Percentiles rank a stretch among this genome's conserved stretches.
Evolutionary conservation across 495 filamentous ascomycete species (phyloP).

Genomic region (Podospora anserina): DNA sequence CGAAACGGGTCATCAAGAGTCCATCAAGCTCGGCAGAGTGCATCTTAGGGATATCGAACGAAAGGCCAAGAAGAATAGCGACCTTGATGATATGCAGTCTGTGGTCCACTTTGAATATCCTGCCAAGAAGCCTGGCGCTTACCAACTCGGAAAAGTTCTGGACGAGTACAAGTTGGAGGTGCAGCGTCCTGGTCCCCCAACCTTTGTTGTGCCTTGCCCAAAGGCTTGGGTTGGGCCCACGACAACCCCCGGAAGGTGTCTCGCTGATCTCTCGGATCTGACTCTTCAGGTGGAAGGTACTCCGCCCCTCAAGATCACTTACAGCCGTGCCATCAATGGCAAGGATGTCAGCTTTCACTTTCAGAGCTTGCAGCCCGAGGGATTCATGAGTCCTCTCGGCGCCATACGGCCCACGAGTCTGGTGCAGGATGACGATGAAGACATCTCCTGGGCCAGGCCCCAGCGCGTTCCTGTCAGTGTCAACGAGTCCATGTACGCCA

Average conservation of each 20-base stretch:
- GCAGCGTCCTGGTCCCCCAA: slow-evolving; percentile 65
- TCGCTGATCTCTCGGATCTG: slow-evolving; percentile 82
- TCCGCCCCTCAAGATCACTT: slow-evolving; percentile 87
- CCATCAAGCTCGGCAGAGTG: slow-evolving; percentile 59
- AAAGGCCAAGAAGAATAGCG: slow-evolving; percentile 47
- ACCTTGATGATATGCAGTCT: slow-evolving; percentile 49
- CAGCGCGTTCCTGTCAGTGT: slow-evolving; percentile 73
- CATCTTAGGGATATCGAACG: slow-evolving; percentile 60
- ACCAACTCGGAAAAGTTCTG: slow-evolving; percentile 76
- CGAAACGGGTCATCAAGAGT: slow-evolving; percentile 72
- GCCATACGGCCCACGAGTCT: slow-evolving; percentile 54
- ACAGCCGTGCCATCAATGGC: slow-evolving; percentile 76
- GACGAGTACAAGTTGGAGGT: slow-evolving; percentile 94
- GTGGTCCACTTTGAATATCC: slow-evolving; percentile 55
- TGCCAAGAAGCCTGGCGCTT: slow-evolving; percentile 79
- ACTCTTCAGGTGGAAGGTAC: slow-evolving; percentile 79
- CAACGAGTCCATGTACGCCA: slow-evolving; percentile 76
- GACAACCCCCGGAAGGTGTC: slow-evolving; percentile 63
- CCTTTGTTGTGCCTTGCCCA: slow-evolving; percentile 80
- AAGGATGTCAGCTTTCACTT: slow-evolving; percentile 73
- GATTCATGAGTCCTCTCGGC: slow-evolving; percentile 69
- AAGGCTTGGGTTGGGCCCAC: slow-evolving; percentile 66
- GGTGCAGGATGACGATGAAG: slow-evolving; percentile 53
- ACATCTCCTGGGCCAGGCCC: slow-evolving; percentile 75
- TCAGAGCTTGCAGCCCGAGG: slow-evolving; percentile 88